Evolutionary conservation across 2,329 filamentous ascomycete species (phyloP).

Genomic region (Podosphaera fusca): DNA sequence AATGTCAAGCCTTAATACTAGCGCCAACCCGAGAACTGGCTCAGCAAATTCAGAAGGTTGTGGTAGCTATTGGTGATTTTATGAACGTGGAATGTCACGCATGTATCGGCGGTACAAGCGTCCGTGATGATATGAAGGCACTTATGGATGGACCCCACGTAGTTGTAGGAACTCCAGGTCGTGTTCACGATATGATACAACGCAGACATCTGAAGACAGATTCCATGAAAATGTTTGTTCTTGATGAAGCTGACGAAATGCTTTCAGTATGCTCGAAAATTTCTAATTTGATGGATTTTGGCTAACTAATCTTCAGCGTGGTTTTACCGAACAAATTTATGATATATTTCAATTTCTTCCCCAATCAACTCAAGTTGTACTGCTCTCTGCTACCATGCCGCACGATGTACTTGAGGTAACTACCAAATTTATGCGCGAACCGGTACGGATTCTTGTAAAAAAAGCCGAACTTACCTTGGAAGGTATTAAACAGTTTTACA

Average conservation of each 20-base stretch:
- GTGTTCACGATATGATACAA: conserved; percentile 99
- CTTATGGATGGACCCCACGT: conserved; percentile 91
- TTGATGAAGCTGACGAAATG: conserved; percentile 99
- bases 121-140: conserved; percentile 96
- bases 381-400: conserved; percentile 94
- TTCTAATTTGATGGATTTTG: neutral
- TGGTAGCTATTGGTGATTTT: conserved; percentile 96
- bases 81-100: conserved; percentile 99
- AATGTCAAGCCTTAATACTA: conserved; percentile 93
- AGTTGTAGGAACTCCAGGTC: conserved; percentile 90
- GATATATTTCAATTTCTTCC: conserved; percentile 98
- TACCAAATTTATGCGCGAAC: conserved; percentile 99
- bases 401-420: conserved; percentile 98
- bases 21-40: conserved; percentile 95
- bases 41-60: conserved; percentile 98
- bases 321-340: conserved; percentile 99
- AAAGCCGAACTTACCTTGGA: conserved; percentile 98
- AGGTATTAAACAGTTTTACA: conserved; percentile 99
- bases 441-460: conserved; percentile 97
- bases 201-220: conserved; percentile 93
- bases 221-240: conserved; percentile 98
- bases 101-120: conserved; percentile 95
- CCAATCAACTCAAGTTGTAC: conserved; percentile 93
- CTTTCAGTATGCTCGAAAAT: conserved; percentile 42
- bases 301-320: conserved; percentile 37